Evolutionary conservation across 192 early-diverging fungal genomes (phyloP).

Genomic region (Gamsiella multidivaricata): DNA sequence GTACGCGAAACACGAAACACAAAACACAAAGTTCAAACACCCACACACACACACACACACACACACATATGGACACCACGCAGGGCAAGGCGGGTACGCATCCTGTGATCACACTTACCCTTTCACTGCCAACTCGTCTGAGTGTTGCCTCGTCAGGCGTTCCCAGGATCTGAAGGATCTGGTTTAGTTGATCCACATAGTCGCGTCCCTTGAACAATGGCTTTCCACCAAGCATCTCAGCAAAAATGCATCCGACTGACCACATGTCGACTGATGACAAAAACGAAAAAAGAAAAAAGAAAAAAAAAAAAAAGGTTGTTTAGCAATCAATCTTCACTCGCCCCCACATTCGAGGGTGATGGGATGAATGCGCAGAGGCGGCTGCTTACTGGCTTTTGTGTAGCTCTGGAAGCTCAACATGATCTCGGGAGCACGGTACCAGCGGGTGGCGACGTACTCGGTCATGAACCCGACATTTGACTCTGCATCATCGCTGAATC

Average conservation of each 20-base stretch:
- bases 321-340: not conserved
- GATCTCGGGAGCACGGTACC: constrained; percentile 99
- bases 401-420: constrained; percentile 98
- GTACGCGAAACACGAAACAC: no score
- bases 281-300: constrained; percentile 9
- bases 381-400: constrained; percentile 91
- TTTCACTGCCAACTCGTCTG: constrained; percentile 88
- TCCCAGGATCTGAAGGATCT: constrained; percentile 94
- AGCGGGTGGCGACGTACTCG: constrained; percentile 99
- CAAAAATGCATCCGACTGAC: constrained; percentile 99
- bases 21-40: no score
- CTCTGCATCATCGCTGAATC: constrained; percentile 84
- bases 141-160: constrained; percentile 95
- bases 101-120: constrained; percentile 71
- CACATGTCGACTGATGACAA: constrained; percentile 87
- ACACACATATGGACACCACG: no score
- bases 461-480: constrained; percentile 96
- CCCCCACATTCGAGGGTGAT: not conserved
- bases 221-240: constrained; percentile 93
- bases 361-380: not conserved
- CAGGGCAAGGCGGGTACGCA: not conserved
- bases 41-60: not conserved
- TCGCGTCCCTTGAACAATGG: constrained; percentile 97
- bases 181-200: constrained; percentile 99
- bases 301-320: not conserved